phyloP scores from a whole-genome alignment of 2,329 filamentous ascomycete genomes.

The Trichoderma lentiforme region DNA sequence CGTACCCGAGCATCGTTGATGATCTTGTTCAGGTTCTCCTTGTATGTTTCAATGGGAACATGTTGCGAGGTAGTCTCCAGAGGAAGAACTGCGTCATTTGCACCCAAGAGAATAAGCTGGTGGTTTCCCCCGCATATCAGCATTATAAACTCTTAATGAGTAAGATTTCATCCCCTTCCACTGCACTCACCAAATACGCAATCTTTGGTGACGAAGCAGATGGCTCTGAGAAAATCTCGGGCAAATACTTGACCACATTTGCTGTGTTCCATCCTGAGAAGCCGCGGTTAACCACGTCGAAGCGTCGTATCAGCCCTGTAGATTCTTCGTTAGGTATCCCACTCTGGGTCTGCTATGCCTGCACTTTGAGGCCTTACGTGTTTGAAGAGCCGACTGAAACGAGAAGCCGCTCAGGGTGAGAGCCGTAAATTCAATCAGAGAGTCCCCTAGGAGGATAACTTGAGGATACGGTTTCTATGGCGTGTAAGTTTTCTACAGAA shows the following conservation, averaged over 20 bases:
- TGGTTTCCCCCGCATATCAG: not conserved
- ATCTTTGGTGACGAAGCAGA: constrained; percentile 55
- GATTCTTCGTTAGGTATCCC: not conserved
- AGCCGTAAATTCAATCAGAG: constrained; percentile 70
- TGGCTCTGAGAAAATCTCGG: constrained; percentile 67
- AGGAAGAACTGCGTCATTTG: constrained; percentile 80
- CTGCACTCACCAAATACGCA: constrained; percentile 59
- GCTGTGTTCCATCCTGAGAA: constrained; percentile 82
- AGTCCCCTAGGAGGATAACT: constrained; percentile 85
- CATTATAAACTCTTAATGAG: not conserved
- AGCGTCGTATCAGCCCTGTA: constrained; percentile 67
- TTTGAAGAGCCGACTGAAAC: constrained; percentile 68
- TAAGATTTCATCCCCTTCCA: not conserved
- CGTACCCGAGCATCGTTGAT: constrained; percentile 66
- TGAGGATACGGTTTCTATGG: constrained; percentile 60
- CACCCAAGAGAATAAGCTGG: constrained; percentile 77
- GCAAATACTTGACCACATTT: constrained; percentile 67
- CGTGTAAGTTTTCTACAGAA: not conserved
- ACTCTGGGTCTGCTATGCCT: not conserved
- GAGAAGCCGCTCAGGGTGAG: constrained; percentile 65
- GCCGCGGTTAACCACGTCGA: constrained; percentile 87
- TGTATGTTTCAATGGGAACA: constrained; percentile 73
- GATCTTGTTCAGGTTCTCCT: constrained; percentile 67
- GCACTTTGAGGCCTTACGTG: constrained; percentile 46
- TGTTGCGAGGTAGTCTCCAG: constrained; percentile 65